Base-by-base conservation (phyloP, 2,329 filamentous ascomycete genomes). In the Tolypocladium endophyticum region DNA sequence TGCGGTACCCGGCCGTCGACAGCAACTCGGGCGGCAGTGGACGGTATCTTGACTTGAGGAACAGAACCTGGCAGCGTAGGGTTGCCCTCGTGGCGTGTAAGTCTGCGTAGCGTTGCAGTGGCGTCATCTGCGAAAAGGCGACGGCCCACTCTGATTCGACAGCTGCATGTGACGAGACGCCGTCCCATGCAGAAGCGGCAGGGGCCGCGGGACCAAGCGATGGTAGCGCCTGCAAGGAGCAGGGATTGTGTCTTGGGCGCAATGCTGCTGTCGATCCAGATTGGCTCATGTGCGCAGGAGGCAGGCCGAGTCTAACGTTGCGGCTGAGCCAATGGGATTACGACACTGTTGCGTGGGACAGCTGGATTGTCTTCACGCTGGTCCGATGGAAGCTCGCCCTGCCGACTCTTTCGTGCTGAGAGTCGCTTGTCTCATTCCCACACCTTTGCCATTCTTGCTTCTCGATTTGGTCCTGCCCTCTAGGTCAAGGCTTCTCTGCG, bases 131-230 rank as follows among this genome's bases (percentile, higher is more conserved):
- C 39, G n/a, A 58, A 35, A 47, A 38, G 57, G 36, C 6, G 20
- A 23, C 6, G 11, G 39, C 20, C 28, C 30, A 25, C 52, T 25
- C 14, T 64, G 63, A 64, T 63, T 64, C 60, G 62, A 38, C 61
- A 47, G 58, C 56, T 59, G 59, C 60, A 61, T 78, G 77, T 80
- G 77, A 79, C 72, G 73, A 76, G 64, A 70, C 64, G 63, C 66
- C 72, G 70, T 70, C 72, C 73, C 70, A 72, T 77, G 76, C 76
- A 79, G 72, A 70, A 69, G 68, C 71, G 68, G 71, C 70, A 73
- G 76, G 75, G 72, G 71, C 74, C 72, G 73, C 74, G 75, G 78
- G 74, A 75, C 74, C 74, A 75, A 75, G 74, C 74, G 74, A 73
- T 71, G 69, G 67, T 72, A 74, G 74, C 71, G 71, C 67, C 64